Evolutionary conservation across 345 rosid genomes (phyloP), one percentile per base, ranked within the genome.

Genomic region (Acer campestre): DNA sequence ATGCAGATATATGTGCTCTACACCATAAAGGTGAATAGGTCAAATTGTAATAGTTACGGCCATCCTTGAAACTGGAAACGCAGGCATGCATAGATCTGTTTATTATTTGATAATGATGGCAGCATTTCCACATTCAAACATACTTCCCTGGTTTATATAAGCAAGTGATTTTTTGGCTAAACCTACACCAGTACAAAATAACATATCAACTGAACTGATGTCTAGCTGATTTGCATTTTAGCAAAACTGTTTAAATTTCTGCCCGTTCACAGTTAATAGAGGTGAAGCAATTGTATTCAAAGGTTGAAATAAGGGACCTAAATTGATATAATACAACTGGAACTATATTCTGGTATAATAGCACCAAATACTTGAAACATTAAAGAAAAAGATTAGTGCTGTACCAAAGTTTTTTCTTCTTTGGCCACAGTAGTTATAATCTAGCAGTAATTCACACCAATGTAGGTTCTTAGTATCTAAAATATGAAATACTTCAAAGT

Each of bases 281-380:
- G 20, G 16, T 16, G 14, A 70, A 35, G 67, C 23, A 68, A 53
- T 42, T 63, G 49, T 25, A 65, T 35, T 17, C 23, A 42, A 55
- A 78, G 56, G 42, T 17, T 23, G 23, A 61, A 25, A 44, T 44
- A 23, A 42, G 31, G 1, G 22, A 11, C 27, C 25, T 59, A 58
- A 38, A 76, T 46, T 53, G 6, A 75, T 64, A 65, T 9, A 77
- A 67, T 42, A n/a, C 53, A 42, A 48, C 10, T 13, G n/a, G n/a
- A 31, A 7, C 5, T 11, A 9, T 67, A 4, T 68, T 20, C 56
- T 4, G 71, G 56, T 6, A 46, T 42, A 14, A 44, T 46, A 46
- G 14, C 22, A 20, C 56, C 22, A 48, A 23, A 69, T 69, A 51
- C 58, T 69, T 23, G 20, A 12, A 69, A 44, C n/a, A 10, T 68